phyloP scores from a whole-genome alignment of 257 asterid genomes.

The Solanum arcanum region DNA sequence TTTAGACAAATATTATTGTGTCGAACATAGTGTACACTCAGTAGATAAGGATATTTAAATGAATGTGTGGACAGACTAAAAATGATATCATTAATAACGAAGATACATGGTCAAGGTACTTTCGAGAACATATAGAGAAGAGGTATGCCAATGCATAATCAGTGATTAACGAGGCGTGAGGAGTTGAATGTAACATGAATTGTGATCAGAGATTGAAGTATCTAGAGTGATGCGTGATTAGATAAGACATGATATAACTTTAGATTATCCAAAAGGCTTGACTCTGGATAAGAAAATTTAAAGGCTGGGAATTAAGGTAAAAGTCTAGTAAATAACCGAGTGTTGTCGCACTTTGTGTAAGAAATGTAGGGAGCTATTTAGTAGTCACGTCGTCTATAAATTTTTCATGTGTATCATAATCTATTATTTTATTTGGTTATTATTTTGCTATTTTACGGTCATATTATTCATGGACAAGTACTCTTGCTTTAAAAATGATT shows the following conservation, averaged over 20 bases:
- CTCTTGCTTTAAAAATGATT: no score
- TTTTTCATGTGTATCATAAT: no score
- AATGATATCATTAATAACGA: background rate
- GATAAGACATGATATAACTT: no score
- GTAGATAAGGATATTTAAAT: rapidly evolving
- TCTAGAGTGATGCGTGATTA: no score
- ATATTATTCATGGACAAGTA: background rate
- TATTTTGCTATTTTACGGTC: rapidly evolving
- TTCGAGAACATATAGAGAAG: rapidly evolving
- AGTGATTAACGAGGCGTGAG: background rate
- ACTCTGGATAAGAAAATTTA: no score
- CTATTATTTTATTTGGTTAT: no score
- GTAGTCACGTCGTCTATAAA: background rate
- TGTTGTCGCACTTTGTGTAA: background rate
- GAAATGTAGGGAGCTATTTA: background rate
- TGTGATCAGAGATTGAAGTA: background rate
- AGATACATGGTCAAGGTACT: background rate
- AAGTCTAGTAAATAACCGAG: rapidly evolving
- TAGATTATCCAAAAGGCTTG: rapidly evolving
- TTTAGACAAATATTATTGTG: background rate
- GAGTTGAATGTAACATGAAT: rapidly evolving
- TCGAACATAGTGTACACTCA: background rate
- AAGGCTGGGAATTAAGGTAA: rapidly evolving
- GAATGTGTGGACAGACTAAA: background rate
- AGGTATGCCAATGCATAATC: rapidly evolving